Conservation (phyloP, 2,329 filamentous ascomycete genomes). For the Pseudocercospora eumusae region DNA sequence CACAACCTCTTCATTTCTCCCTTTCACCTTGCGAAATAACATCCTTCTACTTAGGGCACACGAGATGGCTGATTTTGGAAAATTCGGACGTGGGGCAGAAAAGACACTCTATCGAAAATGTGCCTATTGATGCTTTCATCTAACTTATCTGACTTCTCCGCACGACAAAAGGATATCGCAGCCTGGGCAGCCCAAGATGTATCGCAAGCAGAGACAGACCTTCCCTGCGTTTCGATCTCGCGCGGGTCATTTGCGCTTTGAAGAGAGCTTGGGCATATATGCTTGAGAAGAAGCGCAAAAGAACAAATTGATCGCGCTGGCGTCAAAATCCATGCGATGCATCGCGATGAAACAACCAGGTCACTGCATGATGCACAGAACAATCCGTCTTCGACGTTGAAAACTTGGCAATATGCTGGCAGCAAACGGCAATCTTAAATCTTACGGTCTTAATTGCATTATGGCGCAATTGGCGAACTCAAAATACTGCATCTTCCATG, state of each 20-base stretch:
- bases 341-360: neutral
- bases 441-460: neutral
- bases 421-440: slow-evolving; percentile 8
- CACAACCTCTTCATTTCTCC: neutral
- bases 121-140: neutral
- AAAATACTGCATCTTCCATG: neutral
- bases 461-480: neutral
- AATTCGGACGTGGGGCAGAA: neutral
- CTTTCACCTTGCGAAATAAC: neutral
- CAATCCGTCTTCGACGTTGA: slow-evolving; percentile 1
- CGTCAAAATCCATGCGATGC: neutral
- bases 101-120: slow-evolving; percentile 2
- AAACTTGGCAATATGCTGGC: neutral
- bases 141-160: neutral
- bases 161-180: neutral
- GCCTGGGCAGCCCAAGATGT: neutral
- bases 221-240: neutral
- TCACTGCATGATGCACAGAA: neutral
- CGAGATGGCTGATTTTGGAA: neutral
- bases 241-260: neutral
- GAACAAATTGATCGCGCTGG: neutral
- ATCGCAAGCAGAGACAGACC: neutral
- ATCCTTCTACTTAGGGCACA: neutral
- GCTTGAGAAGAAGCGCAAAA: too few species aligned
- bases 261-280: neutral